A percentile compares a stretch with the other conserved stretches of the same genome.
These are phyloP conservation scores for Claviceps maximensis DNA, from an alignment of 2,329 filamentous ascomycete genomes.

Conservation along the genomic window DNA sequence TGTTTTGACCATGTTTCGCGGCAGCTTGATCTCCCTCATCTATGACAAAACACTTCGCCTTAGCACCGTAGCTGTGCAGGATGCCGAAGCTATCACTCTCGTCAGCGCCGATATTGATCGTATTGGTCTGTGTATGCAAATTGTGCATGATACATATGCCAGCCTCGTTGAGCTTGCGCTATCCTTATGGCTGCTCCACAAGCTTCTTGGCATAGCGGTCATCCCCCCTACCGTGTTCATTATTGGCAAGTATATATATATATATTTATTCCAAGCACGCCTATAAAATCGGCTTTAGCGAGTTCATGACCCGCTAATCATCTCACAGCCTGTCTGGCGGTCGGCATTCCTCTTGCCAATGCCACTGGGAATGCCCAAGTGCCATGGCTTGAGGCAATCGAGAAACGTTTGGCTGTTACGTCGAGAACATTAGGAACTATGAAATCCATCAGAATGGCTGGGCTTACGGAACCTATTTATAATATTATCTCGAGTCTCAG, in stretches of 20 bases:
- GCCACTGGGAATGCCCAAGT: slow-evolving; percentile 11
- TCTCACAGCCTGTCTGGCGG: slow-evolving; percentile 4
- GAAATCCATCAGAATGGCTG: slow-evolving; percentile 30
- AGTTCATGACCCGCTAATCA: too few species aligned
- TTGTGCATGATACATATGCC: slow-evolving; percentile 23
- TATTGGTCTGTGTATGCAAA: slow-evolving; percentile 14
- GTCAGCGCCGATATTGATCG: slow-evolving; percentile 31
- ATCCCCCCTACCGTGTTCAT: slow-evolving; percentile 12
- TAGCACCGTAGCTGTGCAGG: slow-evolving; percentile 13
- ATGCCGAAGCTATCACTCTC: slow-evolving; percentile 24
- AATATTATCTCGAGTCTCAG: slow-evolving; percentile 21
- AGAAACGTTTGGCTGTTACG: slow-evolving; percentile 13
- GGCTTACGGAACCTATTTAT: slow-evolving; percentile 21
- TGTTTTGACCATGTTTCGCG: slow-evolving; percentile 20
- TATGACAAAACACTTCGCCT: slow-evolving; percentile 29
- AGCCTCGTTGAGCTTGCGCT: slow-evolving; percentile 21
- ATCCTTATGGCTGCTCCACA: slow-evolving; percentile 21
- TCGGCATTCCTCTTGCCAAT: slow-evolving; percentile 11
- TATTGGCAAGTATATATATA: slow-evolving; percentile 8
- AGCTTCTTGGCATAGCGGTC: slow-evolving; percentile 12
- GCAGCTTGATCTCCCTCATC: slow-evolving; percentile 28
- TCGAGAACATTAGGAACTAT: slow-evolving; percentile 16
- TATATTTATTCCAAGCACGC: too few species aligned
- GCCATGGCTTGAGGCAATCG: slow-evolving; percentile 16
- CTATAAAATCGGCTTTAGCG: too few species aligned